A percentile compares a stretch with the other conserved stretches of the same genome.
Evolutionary conservation across 2,329 filamentous ascomycete genomes (phyloP).

Genomic region (Stylonectria norvegica): DNA sequence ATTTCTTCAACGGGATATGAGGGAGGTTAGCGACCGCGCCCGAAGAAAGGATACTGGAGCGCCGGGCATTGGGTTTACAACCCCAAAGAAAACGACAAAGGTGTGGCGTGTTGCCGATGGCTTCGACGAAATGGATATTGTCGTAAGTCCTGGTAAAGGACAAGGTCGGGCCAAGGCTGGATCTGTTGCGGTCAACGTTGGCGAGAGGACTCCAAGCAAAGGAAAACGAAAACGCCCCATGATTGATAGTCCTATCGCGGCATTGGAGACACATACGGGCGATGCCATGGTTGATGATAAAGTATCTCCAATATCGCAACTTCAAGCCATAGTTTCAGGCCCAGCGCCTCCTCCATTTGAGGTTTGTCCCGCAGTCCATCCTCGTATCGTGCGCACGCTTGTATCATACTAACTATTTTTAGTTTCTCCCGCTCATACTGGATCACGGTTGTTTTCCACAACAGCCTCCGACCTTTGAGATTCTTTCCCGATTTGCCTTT

Average conservation of each 20-base stretch:
- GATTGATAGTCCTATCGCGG: conserved; percentile 63
- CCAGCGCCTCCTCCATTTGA: conserved; percentile 41
- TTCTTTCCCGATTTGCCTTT: conserved; percentile 60
- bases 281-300: conserved; percentile 38
- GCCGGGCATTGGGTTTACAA: conserved; percentile 36
- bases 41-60: conserved; percentile 43
- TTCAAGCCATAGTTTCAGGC: conserved; percentile 20
- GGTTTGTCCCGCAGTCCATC: conserved; percentile 33
- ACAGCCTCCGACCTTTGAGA: conserved; percentile 63
- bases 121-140: conserved; percentile 66
- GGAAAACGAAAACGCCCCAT: conserved; percentile 66
- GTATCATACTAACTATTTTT: conserved; percentile 23
- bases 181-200: conserved; percentile 42
- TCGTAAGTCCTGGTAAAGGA: conserved; percentile 51
- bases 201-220: conserved; percentile 60
- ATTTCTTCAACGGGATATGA: conserved; percentile 70
- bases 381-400: conserved; percentile 3
- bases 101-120: conserved; percentile 65
- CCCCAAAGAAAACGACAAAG: conserved; percentile 59
- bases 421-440: conserved; percentile 62
- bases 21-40: conserved; percentile 51
- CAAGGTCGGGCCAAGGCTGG: conserved; percentile 40
- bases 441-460: conserved; percentile 56
- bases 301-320: conserved; percentile 11
- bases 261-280: conserved; percentile 52